Evolutionary conservation across 176 grass and related monocot species (phyloP), one percentile per base, ranked within the genome.

Genomic region (Bothriochloa decipiens): DNA sequence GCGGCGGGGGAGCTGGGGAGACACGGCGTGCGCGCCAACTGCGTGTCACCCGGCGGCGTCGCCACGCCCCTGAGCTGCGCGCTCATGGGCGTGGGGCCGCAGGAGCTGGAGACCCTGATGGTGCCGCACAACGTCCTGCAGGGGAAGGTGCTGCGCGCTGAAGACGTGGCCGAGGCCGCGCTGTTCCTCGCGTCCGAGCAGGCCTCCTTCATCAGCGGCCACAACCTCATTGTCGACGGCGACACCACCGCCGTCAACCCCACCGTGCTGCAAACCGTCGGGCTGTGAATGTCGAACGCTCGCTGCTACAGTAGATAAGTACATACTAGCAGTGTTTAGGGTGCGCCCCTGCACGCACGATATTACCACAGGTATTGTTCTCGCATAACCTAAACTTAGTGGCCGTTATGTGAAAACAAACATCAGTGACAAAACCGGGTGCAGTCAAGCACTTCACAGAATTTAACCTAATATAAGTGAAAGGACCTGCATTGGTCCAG

Each of bases 211-310:
- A 76, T 97, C 27, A 91, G 86, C 49, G 92, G 92, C 0, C 95
- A 94, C 55, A 94, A 97, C 85, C 80, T 97, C 52, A 74, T 92
- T 29, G 79, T 97, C 64, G 92, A 97, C 70, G 95, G 95, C 60
- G 94, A 83, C 50, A 80, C 52, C 58, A 92, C 91, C 55, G 80
- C 69, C 15, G 80, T 90, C 78, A 94, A 91, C 85, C 36, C 72
- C 62, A 76, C 35, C 82, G 63, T 82, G 61, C 57, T 87, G 35
- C 77, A 60, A 7, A 0, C 47, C 25, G 1, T 91, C 29, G 83
- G 84, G 7, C 46, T 83, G 74, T 89, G 70, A 83, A 36, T 1
- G 1, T 1, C 4, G 33, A 41, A 11, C 57, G 57, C 9, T 60
- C 57, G 22, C 57, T 60, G 57, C 8, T 1, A 12, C 16, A 32